Percentiles rank a stretch among this genome's conserved stretches.
phyloP scores from a whole-genome alignment of 305 asterid species.

The Solanum hybrid region DNA sequence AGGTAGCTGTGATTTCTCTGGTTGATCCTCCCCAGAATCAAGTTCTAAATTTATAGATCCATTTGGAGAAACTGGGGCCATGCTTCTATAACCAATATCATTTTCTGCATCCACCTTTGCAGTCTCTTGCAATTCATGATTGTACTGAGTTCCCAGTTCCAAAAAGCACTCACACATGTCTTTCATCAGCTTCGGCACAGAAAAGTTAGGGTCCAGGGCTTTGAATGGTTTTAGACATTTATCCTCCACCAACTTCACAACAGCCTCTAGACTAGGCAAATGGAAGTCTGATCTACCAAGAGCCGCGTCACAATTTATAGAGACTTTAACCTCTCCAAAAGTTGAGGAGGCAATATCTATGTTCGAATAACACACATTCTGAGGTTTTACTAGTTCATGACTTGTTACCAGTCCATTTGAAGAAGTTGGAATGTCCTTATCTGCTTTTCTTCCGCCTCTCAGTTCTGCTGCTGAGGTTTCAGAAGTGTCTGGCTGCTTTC shows the following conservation, averaged over 20 bases:
- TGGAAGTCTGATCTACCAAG: slow-evolving; percentile 33
- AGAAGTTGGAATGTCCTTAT: slow-evolving; percentile 10
- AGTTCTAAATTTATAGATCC: slow-evolving; percentile 16
- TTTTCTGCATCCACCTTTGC: slow-evolving; percentile 11
- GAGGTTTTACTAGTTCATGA: slow-evolving; percentile 11
- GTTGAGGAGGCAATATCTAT: slow-evolving; percentile 24
- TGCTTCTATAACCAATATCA: slow-evolving; percentile 17
- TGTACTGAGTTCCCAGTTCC: slow-evolving; percentile 35
- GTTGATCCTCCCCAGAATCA: slow-evolving; percentile 20
- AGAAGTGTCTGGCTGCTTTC: slow-evolving; percentile 18
- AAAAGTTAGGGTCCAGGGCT: slow-evolving; percentile 25
- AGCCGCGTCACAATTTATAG: slow-evolving; percentile 15
- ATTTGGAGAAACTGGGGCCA: slow-evolving; percentile 9
- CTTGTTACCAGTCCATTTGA: slow-evolving; percentile 22
- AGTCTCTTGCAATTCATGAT: slow-evolving; percentile 7
- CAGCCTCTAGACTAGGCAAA: slow-evolving; percentile 39
- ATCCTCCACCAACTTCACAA: slow-evolving; percentile 41
- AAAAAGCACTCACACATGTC: slow-evolving; percentile 42
- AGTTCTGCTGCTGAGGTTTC: slow-evolving; percentile 21
- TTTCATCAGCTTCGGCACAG: slow-evolving; percentile 36
- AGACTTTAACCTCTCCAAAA: slow-evolving; percentile 10
- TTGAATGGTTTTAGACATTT: slow-evolving; percentile 33
- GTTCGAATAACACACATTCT: slow-evolving; percentile 23
- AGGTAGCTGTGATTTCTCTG: slow-evolving; percentile 14
- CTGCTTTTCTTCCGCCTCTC: slow-evolving; percentile 8